phyloP scores from a whole-genome alignment of 1,284 basidiomycete species.

The Moniliella sp. region DNA sequence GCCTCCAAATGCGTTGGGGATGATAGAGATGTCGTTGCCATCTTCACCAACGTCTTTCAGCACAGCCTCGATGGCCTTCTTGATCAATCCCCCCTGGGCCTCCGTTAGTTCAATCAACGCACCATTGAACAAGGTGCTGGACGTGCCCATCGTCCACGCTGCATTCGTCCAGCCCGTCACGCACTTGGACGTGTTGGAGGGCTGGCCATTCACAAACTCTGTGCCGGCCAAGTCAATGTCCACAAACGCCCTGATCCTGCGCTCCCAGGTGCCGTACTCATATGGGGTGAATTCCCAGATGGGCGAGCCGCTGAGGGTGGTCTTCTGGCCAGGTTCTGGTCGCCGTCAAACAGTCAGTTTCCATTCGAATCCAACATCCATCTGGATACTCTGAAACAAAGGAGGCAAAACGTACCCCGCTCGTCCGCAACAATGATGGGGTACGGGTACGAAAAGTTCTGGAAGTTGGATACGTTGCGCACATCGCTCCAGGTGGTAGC shows the following conservation, averaged over 20 bases:
- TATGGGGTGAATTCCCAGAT: conserved; percentile 37
- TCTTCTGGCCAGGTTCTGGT: conserved; percentile 4
- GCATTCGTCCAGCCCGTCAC: conserved; percentile 21
- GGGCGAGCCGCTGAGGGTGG: conserved; percentile 1
- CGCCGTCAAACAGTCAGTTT: too few relatives aligned
- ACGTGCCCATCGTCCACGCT: conserved; percentile 19
- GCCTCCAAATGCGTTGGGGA: conserved; percentile 37
- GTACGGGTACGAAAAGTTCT: conserved; percentile 15
- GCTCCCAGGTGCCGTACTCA: conserved; percentile 39
- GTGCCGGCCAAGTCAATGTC: conserved; percentile 27
- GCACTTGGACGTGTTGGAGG: too few relatives aligned
- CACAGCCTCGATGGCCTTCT: conserved; percentile 6
- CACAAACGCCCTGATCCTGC: too few relatives aligned
- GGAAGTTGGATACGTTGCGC: conserved; percentile 13
- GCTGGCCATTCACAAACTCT: conserved; percentile 13
- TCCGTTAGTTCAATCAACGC: too few relatives aligned
- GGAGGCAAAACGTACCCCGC: too few relatives aligned
- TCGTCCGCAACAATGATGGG: conserved; percentile 39
- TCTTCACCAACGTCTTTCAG: conserved; percentile 15
- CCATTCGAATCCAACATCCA: too few relatives aligned
- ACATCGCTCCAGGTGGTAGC: conserved; percentile 19
- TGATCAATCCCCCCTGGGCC: too few relatives aligned
- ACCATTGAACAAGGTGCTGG: conserved; percentile 35
- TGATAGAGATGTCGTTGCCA: conserved; percentile 36
- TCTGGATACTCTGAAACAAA: too few relatives aligned